A percentile compares a stretch with the other conserved stretches of the same genome.
These are phyloP conservation scores for Blastocystis sp. DNA, from an alignment of 352 stramenopile genomes.

Conservation along the genomic window DNA sequence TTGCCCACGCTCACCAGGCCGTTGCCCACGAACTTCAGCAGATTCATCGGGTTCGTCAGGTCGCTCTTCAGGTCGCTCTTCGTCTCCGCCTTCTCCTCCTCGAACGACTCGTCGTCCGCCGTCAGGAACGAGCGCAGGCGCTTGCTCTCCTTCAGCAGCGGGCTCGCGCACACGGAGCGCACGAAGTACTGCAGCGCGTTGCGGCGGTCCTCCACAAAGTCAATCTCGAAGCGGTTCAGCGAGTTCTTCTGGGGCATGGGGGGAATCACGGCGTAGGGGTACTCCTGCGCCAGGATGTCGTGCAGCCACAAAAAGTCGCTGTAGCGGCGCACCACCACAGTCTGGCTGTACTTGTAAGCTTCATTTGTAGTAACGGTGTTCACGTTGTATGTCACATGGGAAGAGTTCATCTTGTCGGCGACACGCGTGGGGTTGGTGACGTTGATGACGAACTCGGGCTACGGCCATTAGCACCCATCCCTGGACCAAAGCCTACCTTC, in stretches of 20 bases:
- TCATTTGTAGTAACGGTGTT: constrained; percentile 34
- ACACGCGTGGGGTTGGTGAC: constrained; percentile 43
- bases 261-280: constrained; percentile 55
- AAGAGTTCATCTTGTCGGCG: constrained; percentile 45
- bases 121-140: constrained; percentile 53
- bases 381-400: constrained; percentile 52
- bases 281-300: constrained; percentile 43
- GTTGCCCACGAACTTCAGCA: constrained; percentile 58
- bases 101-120: constrained; percentile 45
- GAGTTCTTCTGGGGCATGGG: constrained; percentile 65
- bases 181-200: constrained; percentile 42
- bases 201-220: constrained; percentile 54
- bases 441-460: constrained; percentile 57
- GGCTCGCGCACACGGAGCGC: not conserved
- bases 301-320: constrained; percentile 64
- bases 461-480: not conserved
- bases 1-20: constrained; percentile 5
- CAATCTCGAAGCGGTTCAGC: constrained; percentile 57
- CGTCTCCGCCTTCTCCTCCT: constrained; percentile 57
- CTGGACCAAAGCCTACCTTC: not conserved
- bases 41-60: constrained; percentile 63
- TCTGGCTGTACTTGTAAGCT: constrained; percentile 30
- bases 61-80: constrained; percentile 35
- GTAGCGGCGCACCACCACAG: constrained; percentile 36
- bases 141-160: constrained; percentile 50